Base-by-base conservation (phyloP, 2,329 filamentous ascomycete genomes). In the Diplodia corticola region DNA sequence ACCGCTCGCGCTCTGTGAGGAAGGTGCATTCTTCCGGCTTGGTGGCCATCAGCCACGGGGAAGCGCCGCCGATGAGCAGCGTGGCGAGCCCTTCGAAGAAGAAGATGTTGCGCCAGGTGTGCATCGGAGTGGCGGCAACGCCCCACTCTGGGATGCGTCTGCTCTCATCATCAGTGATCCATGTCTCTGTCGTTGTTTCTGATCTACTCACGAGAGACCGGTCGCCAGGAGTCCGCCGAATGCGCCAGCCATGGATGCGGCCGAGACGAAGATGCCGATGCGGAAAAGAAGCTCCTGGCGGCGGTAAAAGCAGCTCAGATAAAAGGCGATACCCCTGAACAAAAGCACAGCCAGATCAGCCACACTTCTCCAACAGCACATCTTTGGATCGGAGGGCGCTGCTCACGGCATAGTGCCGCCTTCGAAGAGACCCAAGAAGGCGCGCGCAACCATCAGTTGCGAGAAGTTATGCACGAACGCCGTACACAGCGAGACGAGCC, bases 91-190 rank as follows among this genome's bases (percentile, higher is more conserved):
- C 86, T 72, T 88, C 86, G 67, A 88, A 87, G 76, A 88, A 87
- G 78, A 88, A 88, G 69, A 88, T 88, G 73, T 85, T 85, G 67
- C 83, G 80, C 84, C 84, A 64, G 4, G 80, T 83, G 69, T 83
- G 77, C 63, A 87, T 79, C 30, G 71, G 77, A 67, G 78, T 78
- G 2, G 75, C 68, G 0, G 73, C 75, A 6, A 77, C 71, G 0
- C 85, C 85, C 83, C 84, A 88, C 37, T 76, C 71, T 5, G 85
- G 85, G 51, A 88, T 83, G 6, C 72, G 71, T 24, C 75, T 69
- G 59, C 76, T 71, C 12, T 4, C 74, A 15, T 3, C 5, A 10
- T 64, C n/a, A 64, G 61, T 13, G n/a, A 24, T 20, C 17, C 20
- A 5, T 5, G 48, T 44, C 17, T n/a, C 61, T 28, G 10, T 17